Evolutionary conservation across 2,329 filamentous ascomycete species (phyloP), one percentile per base, ranked within the genome.

Genomic region (Arthrobotrys conoides): DNA sequence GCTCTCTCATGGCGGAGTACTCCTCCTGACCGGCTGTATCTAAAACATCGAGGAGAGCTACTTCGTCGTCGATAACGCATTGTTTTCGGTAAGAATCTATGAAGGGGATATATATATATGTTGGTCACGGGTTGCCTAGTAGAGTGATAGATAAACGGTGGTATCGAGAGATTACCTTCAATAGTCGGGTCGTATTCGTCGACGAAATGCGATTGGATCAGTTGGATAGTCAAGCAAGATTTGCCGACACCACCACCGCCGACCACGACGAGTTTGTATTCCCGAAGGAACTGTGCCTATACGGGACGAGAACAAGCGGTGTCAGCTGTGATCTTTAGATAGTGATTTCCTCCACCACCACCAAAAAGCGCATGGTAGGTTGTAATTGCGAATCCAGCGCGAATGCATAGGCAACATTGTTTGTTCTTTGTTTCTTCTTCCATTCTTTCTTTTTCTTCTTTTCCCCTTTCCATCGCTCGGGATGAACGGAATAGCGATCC

Each of bases 181-280:
- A 99, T 98, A 83, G 96, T 99, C 73, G 96, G 96, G 86, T 99
- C 96, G 86, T 99, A 99, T 86, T 98, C 96, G 86, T 98, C 96
- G 84, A 98, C 95, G 87, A 99, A 99, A 86, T 99, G 96, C 86
- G 92, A 95, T 87, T 94, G 91, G 83, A 93, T 93, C 86, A 95
- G 90, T 88, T 98, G 96, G 84, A 99, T 98, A 76, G 96, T 98
- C 88, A 99, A 90, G 87, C 96, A 98, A 80, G 95, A 98, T 89
- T 99, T 99, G 87, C 96, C 96, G 81, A 99, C 96, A 86, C 96
- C 96, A 89, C 96, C 96, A 83, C 96, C 96, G 83, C 96, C 96
- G 82, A 99, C 94, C 80, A 98, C 96, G 80, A 99, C 96, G 87
- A 97, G 87, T 87, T 97, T 97, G 87, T 97, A 97, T 87, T 96